phyloP scores from a whole-genome alignment of 441 rosid genomes.

The Syzygium syzygioides region DNA sequence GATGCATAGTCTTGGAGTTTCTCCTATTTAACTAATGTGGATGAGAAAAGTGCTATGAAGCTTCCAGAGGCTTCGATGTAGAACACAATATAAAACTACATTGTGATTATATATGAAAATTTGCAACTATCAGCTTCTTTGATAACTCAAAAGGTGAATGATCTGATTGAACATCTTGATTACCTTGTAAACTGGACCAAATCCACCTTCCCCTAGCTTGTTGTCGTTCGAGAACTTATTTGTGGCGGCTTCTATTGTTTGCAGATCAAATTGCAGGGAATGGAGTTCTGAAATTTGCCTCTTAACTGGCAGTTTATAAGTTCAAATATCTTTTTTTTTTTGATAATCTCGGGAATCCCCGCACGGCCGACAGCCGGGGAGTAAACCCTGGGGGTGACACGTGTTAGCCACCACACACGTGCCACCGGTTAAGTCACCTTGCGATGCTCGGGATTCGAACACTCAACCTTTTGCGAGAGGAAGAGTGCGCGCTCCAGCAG shows the following conservation, averaged over 20 bases:
- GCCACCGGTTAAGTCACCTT: no score
- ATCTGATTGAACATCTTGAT: not conserved
- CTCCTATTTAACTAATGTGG: not conserved
- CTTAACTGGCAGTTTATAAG: not conserved
- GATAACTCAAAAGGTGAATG: not conserved
- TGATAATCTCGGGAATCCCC: no score
- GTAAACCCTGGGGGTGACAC: no score
- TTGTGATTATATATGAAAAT: not conserved
- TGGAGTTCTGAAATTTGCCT: not conserved
- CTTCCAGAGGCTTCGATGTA: not conserved
- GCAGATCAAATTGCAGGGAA: not conserved
- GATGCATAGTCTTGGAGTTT: not conserved
- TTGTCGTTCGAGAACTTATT: not conserved
- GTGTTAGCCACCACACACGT: no score
- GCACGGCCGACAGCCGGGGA: no score
- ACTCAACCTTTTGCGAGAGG: no score
- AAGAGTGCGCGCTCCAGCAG: no score
- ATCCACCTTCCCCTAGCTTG: not conserved
- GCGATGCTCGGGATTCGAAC: no score
- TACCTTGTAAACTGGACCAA: not conserved
- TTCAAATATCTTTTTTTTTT: no score
- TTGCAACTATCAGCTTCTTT: not conserved
- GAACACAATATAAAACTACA: not conserved
- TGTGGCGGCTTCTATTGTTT: not conserved
- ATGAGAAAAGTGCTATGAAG: not conserved